phyloP scores from a whole-genome alignment of 345 rosid genomes.

The Aethionema arabicum region DNA sequence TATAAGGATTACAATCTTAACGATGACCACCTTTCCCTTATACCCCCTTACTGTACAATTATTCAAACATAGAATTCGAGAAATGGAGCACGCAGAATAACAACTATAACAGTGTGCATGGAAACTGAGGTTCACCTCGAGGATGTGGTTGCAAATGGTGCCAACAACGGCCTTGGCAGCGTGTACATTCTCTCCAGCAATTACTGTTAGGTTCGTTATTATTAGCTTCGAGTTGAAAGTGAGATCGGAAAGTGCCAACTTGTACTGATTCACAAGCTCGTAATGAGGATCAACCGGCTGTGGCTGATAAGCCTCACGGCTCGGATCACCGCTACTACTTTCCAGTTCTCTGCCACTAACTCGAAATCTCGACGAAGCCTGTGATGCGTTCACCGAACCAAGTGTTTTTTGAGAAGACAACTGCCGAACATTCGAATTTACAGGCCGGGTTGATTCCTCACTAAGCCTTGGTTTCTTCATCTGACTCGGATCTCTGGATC shows the following conservation, averaged over 20 bases:
- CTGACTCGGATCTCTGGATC: slow-evolving; percentile 65
- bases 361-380: slow-evolving; percentile 34
- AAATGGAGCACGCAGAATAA: slow-evolving; percentile 30
- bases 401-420: slow-evolving; percentile 47
- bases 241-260: slow-evolving; percentile 84
- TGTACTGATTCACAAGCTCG: slow-evolving; percentile 92
- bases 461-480: slow-evolving; percentile 69
- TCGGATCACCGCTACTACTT: slow-evolving; percentile 41
- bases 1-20: slow-evolving; percentile 45
- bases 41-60: slow-evolving; percentile 41
- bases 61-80: slow-evolving; percentile 31
- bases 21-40: slow-evolving; percentile 23
- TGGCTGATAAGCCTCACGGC: slow-evolving; percentile 74
- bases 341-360: slow-evolving; percentile 48
- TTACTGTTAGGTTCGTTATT: slow-evolving; percentile 90
- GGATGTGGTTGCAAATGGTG: slow-evolving; percentile 76
- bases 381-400: slow-evolving; percentile 17
- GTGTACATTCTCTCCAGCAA: slow-evolving; percentile 89
- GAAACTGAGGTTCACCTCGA: slow-evolving; percentile 90
- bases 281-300: slow-evolving; percentile 67
- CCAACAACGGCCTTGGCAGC: slow-evolving; percentile 81
- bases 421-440: slow-evolving; percentile 42
- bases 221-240: slow-evolving; percentile 97
- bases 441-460: slow-evolving; percentile 46
- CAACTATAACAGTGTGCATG: slow-evolving; percentile 37